Base-by-base conservation (phyloP, 331 rosid genomes). In the Prunus yedoensis region DNA sequence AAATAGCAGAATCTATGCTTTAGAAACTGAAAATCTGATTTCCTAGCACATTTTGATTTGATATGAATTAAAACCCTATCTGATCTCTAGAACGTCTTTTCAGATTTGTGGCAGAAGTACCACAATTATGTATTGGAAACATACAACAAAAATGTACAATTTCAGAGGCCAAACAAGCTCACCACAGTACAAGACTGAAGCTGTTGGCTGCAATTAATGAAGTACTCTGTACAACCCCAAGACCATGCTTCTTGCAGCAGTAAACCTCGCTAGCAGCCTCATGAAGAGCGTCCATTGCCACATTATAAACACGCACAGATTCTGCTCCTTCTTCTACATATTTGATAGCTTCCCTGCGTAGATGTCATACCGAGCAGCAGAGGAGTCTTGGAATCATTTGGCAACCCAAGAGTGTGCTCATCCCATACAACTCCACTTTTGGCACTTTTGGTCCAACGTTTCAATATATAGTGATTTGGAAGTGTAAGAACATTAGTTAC, bases 371-470 rank as follows among this genome's bases (percentile, higher is more conserved):
- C 78, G 70, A 46, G 74, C 70, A 73, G 82, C 74, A 30, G 17
- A 73, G 8, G 82, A 72, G 66, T 79, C 69, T 28, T 79, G 78
- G 56, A 73, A 56, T 46, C 56, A 21, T 64, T 57, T 10, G 74
- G 46, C 69, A 73, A 79, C 18, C 85, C 85, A 66, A 82, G 81
- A 67, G 79, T 58, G 15, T 56, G 52, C 68, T 60, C 82, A 68
- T 82, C 82, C 79, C 78, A 62, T 53, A 82, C 23, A 82, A 82
- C 57, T 20, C 85, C 82, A 67, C 85, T 73, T 68, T 62, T 82
- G 47, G 85, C 85, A 78, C 74, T 82, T 62, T 66, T 78, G 66
- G 82, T 78, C 85, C 82, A 82, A 30, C 85, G 79, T 69, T 78
- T 78, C 82, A 82, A 74, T 65, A 82, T 69, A 25, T 78, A 82